Conservation (phyloP, 441 rosid genomes). For the Corymbia citriodora region DNA sequence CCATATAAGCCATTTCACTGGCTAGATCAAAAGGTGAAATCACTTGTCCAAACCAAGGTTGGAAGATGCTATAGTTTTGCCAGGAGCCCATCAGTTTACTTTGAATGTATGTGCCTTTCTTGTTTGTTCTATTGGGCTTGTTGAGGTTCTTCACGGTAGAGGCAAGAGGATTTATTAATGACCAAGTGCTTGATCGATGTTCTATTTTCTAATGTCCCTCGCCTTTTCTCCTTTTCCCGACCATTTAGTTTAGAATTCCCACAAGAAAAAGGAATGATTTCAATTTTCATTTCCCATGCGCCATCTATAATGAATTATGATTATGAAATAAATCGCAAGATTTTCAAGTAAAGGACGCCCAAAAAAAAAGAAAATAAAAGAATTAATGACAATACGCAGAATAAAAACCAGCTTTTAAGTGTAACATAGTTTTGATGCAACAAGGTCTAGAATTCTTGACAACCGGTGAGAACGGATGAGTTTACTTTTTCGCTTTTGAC, state of each 20-base stretch:
- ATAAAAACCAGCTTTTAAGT: no score
- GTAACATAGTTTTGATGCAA: no score
- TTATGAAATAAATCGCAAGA: background rate
- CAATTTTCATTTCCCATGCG: background rate
- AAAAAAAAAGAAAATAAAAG: no score
- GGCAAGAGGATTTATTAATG: background rate
- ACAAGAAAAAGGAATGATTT: background rate
- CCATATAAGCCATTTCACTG: background rate
- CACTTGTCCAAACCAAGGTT: background rate
- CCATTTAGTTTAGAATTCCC: background rate
- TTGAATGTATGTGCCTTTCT: background rate
- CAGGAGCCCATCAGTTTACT: background rate
- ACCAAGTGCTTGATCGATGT: background rate
- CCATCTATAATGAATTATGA: background rate
- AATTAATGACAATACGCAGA: no score
- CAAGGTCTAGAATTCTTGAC: no score
- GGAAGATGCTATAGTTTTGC: background rate
- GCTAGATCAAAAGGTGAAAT: background rate
- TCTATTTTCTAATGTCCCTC: background rate
- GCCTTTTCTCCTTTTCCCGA: background rate
- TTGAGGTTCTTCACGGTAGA: background rate
- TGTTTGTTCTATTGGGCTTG: background rate
- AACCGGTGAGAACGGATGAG: no score
- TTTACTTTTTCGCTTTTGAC: background rate
- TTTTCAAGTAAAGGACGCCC: no score